Percentiles rank a stretch among this genome's conserved stretches.
Evolutionary conservation across 2,329 filamentous ascomycete species (phyloP).

Genomic region (Allantophomopsis lycopodina): DNA sequence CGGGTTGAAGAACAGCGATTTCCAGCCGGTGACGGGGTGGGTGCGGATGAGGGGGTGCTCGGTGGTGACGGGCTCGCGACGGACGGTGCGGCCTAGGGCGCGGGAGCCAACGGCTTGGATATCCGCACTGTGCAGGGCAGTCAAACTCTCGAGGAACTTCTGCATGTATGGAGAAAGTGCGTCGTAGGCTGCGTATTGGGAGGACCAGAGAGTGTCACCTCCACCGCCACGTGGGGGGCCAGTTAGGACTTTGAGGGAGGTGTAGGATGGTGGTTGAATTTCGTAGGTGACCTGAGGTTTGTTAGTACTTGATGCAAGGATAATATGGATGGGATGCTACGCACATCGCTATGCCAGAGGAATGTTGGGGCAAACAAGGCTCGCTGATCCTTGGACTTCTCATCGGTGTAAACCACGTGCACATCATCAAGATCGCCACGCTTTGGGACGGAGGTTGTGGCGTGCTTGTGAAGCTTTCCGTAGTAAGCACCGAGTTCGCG

Average conservation of each 20-base stretch:
- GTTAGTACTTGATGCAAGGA: constrained; percentile 3
- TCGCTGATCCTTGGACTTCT: constrained; percentile 35
- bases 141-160: constrained; percentile 41
- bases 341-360: constrained; percentile 38
- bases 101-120: constrained; percentile 35
- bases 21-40: constrained; percentile 48
- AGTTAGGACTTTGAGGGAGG: constrained; percentile 36
- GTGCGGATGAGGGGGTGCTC: constrained; percentile 43
- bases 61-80: constrained; percentile 35
- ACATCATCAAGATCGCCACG: constrained; percentile 37
- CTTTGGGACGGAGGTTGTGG: constrained; percentile 35
- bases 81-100: constrained; percentile 33
- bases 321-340: constrained; percentile 7
- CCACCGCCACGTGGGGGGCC: constrained; percentile 39
- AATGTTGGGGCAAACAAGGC: constrained; percentile 39
- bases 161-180: constrained; percentile 39
- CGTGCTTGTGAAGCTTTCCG: constrained; percentile 38
- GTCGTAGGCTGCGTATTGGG: constrained; percentile 44
- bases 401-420: constrained; percentile 39
- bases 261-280: constrained; percentile 41
- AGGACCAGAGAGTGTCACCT: constrained; percentile 42
- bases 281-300: constrained; percentile 36
- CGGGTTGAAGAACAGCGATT: constrained; percentile 43
- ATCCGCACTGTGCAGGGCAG: constrained; percentile 38
- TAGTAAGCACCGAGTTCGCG: constrained; percentile 35